A percentile compares a stretch with the other conserved stretches of the same genome.
Conservation (phyloP, 768 basidiomycete genomes). For the Russula sp. region DNA sequence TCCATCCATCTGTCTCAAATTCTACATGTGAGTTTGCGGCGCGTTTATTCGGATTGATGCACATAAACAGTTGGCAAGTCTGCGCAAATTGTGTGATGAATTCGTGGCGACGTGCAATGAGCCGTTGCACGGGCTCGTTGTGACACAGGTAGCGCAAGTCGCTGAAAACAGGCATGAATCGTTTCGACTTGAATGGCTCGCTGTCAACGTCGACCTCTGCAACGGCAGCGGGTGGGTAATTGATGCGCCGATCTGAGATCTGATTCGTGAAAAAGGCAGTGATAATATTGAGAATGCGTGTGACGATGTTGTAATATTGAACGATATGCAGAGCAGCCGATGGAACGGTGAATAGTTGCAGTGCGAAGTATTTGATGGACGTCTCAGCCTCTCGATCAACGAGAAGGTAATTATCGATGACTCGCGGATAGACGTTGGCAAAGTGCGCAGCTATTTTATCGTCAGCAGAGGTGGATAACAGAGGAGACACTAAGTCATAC, state of each 20-base stretch:
- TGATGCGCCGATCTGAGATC: constrained; percentile 63
- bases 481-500: constrained; percentile 37
- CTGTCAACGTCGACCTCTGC: constrained; percentile 68
- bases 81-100: constrained; percentile 66
- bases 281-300: constrained; percentile 75
- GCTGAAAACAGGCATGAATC: constrained; percentile 92
- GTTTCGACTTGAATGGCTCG: constrained; percentile 86
- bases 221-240: constrained; percentile 30
- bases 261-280: constrained; percentile 91
- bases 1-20: constrained; percentile 96
- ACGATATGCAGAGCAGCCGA: constrained; percentile 77
- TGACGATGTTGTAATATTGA: constrained; percentile 61
- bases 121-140: constrained; percentile 68
- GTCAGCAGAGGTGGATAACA: constrained; percentile 8
- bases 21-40: constrained; percentile 81
- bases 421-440: constrained; percentile 73
- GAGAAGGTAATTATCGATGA: constrained; percentile 88
- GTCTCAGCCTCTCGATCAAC: constrained; percentile 93
- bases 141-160: constrained; percentile 83
- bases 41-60: constrained; percentile 84
- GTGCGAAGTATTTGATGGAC: constrained; percentile 87
- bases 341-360: constrained; percentile 90
- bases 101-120: constrained; percentile 62
- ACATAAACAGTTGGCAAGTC: constrained; percentile 87
- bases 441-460: constrained; percentile 62